Evolutionary conservation across 139 green algal species (phyloP).

Genomic region (Raphidocelis subcapitata): DNA sequence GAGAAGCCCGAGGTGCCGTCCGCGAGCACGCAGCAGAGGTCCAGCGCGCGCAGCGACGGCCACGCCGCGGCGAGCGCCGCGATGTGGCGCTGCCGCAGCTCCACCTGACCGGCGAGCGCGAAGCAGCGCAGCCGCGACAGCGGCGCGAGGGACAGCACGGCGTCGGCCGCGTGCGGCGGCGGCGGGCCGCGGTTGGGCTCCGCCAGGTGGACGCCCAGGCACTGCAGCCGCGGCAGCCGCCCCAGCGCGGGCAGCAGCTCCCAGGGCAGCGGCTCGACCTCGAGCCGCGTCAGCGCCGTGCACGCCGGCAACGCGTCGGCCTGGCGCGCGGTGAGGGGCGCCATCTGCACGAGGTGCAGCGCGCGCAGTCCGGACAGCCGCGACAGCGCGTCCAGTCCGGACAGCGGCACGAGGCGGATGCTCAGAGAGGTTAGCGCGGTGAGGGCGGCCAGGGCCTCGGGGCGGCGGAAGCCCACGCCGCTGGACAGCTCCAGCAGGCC

Average conservation of each 20-base stretch:
- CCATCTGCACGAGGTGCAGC: conserved; percentile 2
- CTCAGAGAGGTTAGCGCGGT: neutral
- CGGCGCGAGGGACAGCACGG: conserved; percentile 9
- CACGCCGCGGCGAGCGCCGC: neutral
- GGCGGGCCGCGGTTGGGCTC: no score
- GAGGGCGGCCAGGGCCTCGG: neutral
- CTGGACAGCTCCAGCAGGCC: conserved; percentile 19
- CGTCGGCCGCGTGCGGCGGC: neutral
- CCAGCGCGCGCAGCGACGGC: neutral
- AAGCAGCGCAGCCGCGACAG: neutral
- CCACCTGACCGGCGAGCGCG: no score
- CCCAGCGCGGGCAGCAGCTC: conserved; percentile 9
- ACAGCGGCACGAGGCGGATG: conserved; percentile 6
- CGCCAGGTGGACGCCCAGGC: neutral
- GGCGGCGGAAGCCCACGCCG: conserved; percentile 16
- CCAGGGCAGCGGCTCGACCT: conserved; percentile 8
- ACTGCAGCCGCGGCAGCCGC: conserved; percentile 1
- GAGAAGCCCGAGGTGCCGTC: conserved; percentile 14
- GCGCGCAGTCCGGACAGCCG: neutral
- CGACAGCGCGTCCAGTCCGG: neutral
- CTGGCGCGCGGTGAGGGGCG: conserved; percentile 14
- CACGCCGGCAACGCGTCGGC: neutral
- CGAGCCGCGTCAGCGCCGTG: conserved; percentile 1
- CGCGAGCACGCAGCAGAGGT: conserved; percentile 15
- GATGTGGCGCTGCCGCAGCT: no score